Evolutionary conservation across 2,329 filamentous ascomycete genomes (phyloP).

Genomic region (Davidsoniella virescens): DNA sequence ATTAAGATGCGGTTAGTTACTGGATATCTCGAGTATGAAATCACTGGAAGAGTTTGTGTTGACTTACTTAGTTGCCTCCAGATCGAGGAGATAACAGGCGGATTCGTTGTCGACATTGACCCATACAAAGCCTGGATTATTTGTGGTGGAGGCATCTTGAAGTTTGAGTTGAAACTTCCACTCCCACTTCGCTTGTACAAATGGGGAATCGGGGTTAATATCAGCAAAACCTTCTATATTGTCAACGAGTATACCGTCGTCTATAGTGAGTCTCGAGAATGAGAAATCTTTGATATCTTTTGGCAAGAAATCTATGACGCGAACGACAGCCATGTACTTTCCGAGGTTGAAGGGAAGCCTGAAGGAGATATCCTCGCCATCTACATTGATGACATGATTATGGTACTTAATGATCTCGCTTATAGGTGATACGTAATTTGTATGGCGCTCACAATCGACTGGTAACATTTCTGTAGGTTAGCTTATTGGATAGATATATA

Average conservation of each 20-base stretch:
- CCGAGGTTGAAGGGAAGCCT: conserved; percentile 58
- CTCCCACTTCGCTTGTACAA: conserved; percentile 42
- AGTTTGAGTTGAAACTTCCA: conserved; percentile 73
- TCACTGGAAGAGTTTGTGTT: neutral
- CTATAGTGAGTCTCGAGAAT: conserved; percentile 29
- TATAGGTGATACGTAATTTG: conserved; percentile 2
- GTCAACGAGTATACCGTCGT: conserved; percentile 20
- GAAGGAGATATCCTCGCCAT: conserved; percentile 17
- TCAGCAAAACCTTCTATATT: conserved; percentile 16
- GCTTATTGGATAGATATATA: neutral
- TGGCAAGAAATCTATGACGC: conserved; percentile 73
- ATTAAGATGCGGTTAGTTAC: neutral
- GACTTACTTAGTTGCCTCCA: conserved; percentile 31
- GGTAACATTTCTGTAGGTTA: neutral
- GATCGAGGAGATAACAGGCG: conserved; percentile 30
- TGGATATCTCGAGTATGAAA: neutral
- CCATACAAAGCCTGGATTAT: conserved; percentile 29
- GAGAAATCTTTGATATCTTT: conserved; percentile 55
- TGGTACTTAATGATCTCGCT: conserved; percentile 19
- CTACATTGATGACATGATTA: neutral
- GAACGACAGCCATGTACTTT: conserved; percentile 52
- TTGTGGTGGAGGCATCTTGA: conserved; percentile 39
- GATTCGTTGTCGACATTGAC: conserved; percentile 47
- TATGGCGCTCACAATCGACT: conserved; percentile 18
- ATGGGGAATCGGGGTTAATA: neutral